Conservation (phyloP, 2,329 filamentous ascomycete genomes). For the Geosmithia putterillii region DNA sequence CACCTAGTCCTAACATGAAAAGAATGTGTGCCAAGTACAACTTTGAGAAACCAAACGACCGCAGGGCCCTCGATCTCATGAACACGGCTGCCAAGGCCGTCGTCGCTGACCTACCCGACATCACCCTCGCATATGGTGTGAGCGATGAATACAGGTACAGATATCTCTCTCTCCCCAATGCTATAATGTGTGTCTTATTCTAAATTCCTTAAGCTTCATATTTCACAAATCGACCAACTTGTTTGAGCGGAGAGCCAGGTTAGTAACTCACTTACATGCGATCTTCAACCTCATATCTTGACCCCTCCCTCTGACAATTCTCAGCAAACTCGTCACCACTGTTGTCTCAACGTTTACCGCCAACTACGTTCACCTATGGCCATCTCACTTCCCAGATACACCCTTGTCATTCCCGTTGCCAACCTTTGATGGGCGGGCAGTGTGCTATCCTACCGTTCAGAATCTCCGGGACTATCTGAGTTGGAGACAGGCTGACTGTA, state of each 20-base stretch:
- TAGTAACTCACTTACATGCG: slow-evolving; percentile 11
- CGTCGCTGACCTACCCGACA: slow-evolving; percentile 70
- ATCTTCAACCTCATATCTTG: neutral
- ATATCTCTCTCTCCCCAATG: too few relatives aligned
- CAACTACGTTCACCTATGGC: slow-evolving; percentile 78
- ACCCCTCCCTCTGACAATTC: neutral
- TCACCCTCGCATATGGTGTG: slow-evolving; percentile 80
- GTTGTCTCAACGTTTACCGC: slow-evolving; percentile 89
- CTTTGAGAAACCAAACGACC: slow-evolving; percentile 90
- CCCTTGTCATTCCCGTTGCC: slow-evolving; percentile 65
- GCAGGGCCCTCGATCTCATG: slow-evolving; percentile 80
- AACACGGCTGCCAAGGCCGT: slow-evolving; percentile 82
- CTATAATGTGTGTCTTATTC: neutral
- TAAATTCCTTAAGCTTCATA: slow-evolving; percentile 51
- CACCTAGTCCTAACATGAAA: neutral
- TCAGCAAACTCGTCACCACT: slow-evolving; percentile 79
- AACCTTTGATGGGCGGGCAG: slow-evolving; percentile 84
- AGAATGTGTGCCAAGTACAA: slow-evolving; percentile 73
- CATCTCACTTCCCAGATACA: slow-evolving; percentile 58
- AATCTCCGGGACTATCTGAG: slow-evolving; percentile 92
- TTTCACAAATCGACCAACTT: slow-evolving; percentile 72
- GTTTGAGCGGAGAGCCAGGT: slow-evolving; percentile 78
- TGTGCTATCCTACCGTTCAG: slow-evolving; percentile 71
- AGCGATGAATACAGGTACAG: slow-evolving; percentile 80
- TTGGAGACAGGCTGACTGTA: slow-evolving; percentile 95